phyloP scores from a whole-genome alignment of 1,139 yeast species.

The Suhomyces panamericanus region DNA sequence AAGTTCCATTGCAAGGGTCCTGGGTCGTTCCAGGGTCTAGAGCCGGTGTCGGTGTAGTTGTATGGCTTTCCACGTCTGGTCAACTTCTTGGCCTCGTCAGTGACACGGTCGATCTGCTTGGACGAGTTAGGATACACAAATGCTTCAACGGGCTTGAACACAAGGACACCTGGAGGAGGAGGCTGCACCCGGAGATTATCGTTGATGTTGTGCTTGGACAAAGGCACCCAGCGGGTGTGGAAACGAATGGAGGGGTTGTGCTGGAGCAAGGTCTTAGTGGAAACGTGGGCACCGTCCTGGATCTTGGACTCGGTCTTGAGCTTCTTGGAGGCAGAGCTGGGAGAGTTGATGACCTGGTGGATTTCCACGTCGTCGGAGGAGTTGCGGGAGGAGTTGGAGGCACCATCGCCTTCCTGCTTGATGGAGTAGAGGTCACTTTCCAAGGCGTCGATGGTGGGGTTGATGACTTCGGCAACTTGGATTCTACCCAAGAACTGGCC shows the following conservation, averaged over 20 bases:
- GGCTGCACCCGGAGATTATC: conserved; percentile 57
- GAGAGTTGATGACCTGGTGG: conserved; percentile 40
- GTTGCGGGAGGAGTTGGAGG: conserved; percentile 10
- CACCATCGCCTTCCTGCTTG: conserved; percentile 12
- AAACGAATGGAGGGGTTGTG: conserved; percentile 41
- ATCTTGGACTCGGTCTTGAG: conserved; percentile 19
- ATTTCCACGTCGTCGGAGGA: conserved; percentile 39
- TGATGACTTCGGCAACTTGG: conserved; percentile 64
- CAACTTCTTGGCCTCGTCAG: conserved; percentile 61
- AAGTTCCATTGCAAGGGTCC: conserved; percentile 57
- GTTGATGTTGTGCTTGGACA: conserved; percentile 58
- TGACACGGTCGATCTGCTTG: conserved; percentile 64
- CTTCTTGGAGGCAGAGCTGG: conserved; percentile 15
- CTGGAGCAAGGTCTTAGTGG: conserved; percentile 26
- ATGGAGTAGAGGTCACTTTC: conserved; percentile 14
- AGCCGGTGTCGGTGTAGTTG: conserved; percentile 51
- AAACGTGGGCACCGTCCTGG: conserved; percentile 17
- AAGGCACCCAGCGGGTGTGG: conserved; percentile 81
- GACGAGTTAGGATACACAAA: conserved; percentile 83
- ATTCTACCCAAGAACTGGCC: conserved; percentile 84
- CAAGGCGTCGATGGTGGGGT: conserved; percentile 44
- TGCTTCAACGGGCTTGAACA: conserved; percentile 79
- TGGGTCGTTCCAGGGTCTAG: conserved; percentile 91
- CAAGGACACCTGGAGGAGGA: conserved; percentile 91
- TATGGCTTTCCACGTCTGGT: conserved; percentile 64